phyloP scores from a whole-genome alignment of 1,284 basidiomycete genomes.

The Stereum hirsutum region DNA sequence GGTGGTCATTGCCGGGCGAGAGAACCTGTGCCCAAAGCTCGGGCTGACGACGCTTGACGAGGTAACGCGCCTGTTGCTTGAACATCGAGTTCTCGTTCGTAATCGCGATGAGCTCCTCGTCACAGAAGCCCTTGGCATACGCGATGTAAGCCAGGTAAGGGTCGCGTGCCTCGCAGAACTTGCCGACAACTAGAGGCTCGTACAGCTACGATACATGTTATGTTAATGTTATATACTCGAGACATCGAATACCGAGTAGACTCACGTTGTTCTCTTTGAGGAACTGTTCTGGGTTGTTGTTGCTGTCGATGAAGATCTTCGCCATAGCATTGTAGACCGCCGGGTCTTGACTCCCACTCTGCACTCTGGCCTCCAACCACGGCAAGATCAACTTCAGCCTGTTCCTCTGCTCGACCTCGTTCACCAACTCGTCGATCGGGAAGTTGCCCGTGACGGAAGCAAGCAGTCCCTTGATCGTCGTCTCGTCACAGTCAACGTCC shows the following conservation, averaged over 20 bases:
- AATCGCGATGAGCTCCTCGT: slow-evolving; percentile 94
- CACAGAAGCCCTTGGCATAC: slow-evolving; percentile 98
- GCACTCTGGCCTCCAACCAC: slow-evolving; percentile 92
- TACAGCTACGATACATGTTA: slow-evolving; percentile 53
- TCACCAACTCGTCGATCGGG: slow-evolving; percentile 95
- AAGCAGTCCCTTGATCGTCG: slow-evolving; percentile 90
- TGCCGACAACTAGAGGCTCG: slow-evolving; percentile 93
- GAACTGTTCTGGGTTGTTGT: slow-evolving; percentile 97
- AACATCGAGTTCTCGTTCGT: slow-evolving; percentile 99
- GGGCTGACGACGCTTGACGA: slow-evolving; percentile 92
- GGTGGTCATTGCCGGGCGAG: slow-evolving; percentile 83
- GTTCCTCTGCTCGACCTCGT: slow-evolving; percentile 96
- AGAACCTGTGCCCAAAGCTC: slow-evolving; percentile 98
- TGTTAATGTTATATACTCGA: not conserved
- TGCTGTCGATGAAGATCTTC: slow-evolving; percentile 98
- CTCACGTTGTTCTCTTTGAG: slow-evolving; percentile 96
- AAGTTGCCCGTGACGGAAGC: slow-evolving; percentile 95
- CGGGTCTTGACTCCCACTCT: slow-evolving; percentile 87
- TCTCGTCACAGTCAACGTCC: slow-evolving; percentile 98
- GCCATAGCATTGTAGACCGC: slow-evolving; percentile 95
- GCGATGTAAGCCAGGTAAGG: slow-evolving; percentile 99
- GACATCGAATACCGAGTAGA: slow-evolving; percentile 6
- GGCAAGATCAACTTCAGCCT: slow-evolving; percentile 95
- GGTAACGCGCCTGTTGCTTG: slow-evolving; percentile 98
- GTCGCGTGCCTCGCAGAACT: slow-evolving; percentile 99